These are phyloP conservation scores for Nemania serpens DNA, from an alignment of 2,329 filamentous ascomycete species.

Conservation along the genomic window DNA sequence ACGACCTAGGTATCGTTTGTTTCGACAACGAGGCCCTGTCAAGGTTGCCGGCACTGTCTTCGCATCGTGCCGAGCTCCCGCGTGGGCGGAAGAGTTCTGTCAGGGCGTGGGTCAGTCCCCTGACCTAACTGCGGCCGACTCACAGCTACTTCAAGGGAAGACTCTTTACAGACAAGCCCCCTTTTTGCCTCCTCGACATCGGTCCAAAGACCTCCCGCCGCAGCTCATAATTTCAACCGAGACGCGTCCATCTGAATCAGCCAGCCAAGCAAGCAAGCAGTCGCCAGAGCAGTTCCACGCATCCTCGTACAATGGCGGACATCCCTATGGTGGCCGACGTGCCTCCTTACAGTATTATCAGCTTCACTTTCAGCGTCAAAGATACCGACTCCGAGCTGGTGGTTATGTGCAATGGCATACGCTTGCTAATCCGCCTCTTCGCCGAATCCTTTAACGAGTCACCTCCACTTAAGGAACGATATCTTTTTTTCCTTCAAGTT, in stretches of 20 bases:
- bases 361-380: neutral
- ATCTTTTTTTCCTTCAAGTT: neutral
- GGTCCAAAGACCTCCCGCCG: too few species aligned
- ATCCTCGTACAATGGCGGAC: neutral
- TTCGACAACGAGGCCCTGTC: too few species aligned
- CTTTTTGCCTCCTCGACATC: too few species aligned
- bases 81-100: too few species aligned
- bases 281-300: neutral
- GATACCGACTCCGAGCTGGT: neutral
- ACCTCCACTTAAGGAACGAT: neutral
- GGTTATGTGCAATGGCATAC: neutral
- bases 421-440: slow-evolving; percentile 2
- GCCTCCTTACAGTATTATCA: neutral
- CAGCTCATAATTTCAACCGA: too few species aligned
- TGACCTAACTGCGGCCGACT: too few species aligned
- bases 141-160: too few species aligned
- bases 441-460: neutral
- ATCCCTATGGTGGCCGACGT: neutral
- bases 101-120: too few species aligned
- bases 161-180: too few species aligned
- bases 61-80: too few species aligned
- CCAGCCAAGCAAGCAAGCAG: neutral
- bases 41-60: too few species aligned
- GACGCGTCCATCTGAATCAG: neutral
- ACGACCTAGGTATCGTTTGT: too few species aligned